Conservation (phyloP, 2,329 filamentous ascomycete species). For the Trichoderma aggressivum region DNA sequence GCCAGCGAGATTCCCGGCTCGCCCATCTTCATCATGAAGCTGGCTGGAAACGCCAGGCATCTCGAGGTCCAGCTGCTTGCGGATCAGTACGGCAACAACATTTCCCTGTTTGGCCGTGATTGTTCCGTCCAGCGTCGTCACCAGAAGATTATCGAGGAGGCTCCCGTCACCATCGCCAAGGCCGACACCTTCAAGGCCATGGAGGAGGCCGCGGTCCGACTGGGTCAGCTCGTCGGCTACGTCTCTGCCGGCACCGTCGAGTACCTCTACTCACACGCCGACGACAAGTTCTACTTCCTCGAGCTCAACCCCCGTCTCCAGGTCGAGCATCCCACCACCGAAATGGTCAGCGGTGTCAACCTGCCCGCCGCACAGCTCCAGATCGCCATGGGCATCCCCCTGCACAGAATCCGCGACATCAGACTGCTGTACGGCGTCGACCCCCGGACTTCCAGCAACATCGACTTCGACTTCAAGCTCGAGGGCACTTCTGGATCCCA, state of each 20-base stretch:
- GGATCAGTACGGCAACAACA: constrained; percentile 99
- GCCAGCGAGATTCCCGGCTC: constrained; percentile 97
- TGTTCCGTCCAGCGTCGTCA: constrained; percentile 97
- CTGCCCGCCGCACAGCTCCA: constrained; percentile 95
- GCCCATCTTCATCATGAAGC: constrained; percentile 99
- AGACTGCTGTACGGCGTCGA: constrained; percentile 94
- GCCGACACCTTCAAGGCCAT: constrained; percentile 86
- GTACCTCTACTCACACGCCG: constrained; percentile 95
- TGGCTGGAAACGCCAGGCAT: constrained; percentile 93
- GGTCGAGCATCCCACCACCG: constrained; percentile 98
- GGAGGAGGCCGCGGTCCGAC: constrained; percentile 93
- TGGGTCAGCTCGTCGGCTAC: constrained; percentile 92
- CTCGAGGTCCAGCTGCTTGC: constrained; percentile 95
- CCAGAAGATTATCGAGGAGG: constrained; percentile 99
- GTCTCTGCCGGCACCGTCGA: constrained; percentile 98
- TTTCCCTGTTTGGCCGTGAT: constrained; percentile 96
- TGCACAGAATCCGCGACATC: constrained; percentile 95
- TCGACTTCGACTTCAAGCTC: constrained; percentile 95
- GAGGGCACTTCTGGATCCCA: constrained; percentile 80
- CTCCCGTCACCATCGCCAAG: constrained; percentile 94
- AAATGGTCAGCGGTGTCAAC: constrained; percentile 99
- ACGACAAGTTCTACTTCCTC: constrained; percentile 99
- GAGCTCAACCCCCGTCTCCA: constrained; percentile 98
- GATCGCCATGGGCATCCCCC: constrained; percentile 96
- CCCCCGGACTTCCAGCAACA: constrained; percentile 77